phyloP scores from a whole-genome alignment of 2,329 filamentous ascomycete genomes.

The Davidsoniella eucalypti region DNA sequence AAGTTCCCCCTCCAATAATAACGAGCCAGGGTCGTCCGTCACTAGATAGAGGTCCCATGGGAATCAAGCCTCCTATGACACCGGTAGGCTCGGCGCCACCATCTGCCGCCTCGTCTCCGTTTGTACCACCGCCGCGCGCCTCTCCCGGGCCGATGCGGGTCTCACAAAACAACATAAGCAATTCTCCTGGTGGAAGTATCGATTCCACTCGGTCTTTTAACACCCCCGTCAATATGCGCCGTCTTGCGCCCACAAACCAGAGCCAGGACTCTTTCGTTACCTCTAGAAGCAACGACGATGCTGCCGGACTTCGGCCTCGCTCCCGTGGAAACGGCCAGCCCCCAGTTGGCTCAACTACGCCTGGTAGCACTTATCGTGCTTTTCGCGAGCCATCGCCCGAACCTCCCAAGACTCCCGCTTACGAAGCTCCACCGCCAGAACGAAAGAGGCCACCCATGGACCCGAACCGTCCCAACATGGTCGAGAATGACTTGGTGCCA shows the following conservation, averaged over 20 bases:
- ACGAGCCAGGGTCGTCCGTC: constrained; percentile 10
- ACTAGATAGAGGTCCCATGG: constrained; percentile 7
- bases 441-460: constrained; percentile 52
- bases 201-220: constrained; percentile 30
- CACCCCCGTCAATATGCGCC: constrained; percentile 27
- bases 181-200: constrained; percentile 35
- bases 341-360: not conserved
- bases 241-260: constrained; percentile 33
- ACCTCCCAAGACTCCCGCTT: constrained; percentile 13
- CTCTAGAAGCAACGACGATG: constrained; percentile 32
- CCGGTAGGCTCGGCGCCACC: constrained; percentile 10
- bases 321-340: constrained; percentile 30
- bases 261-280: constrained; percentile 38
- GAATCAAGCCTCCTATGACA: constrained; percentile 11
- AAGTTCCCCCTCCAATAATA: constrained; percentile 7
- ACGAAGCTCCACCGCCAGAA: constrained; percentile 39
- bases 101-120: constrained; percentile 15
- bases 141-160: constrained; percentile 18
- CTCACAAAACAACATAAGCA: constrained; percentile 14
- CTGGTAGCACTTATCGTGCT: constrained; percentile 4
- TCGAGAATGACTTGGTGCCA: constrained; percentile 38
- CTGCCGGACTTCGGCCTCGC: constrained; percentile 31
- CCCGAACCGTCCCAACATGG: constrained; percentile 32
- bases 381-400: constrained; percentile 13
- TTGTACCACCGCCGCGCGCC: constrained; percentile 24